A percentile compares a stretch with the other conserved stretches of the same genome.
Evolutionary conservation across 2,329 filamentous ascomycete genomes (phyloP).

Genomic region (Colletotrichum noveboracense): DNA sequence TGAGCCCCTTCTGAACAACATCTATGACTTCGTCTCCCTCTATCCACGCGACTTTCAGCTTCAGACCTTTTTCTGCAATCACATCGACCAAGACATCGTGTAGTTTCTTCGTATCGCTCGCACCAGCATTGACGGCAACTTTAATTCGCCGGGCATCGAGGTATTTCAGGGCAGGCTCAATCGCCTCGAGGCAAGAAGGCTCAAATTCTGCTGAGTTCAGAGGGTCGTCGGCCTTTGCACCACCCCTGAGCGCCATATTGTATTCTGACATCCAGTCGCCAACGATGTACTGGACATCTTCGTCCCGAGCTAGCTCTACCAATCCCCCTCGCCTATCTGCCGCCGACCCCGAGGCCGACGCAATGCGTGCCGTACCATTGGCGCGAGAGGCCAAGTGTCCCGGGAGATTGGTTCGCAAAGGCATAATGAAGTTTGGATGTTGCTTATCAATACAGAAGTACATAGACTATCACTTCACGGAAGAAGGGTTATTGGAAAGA

Average conservation of each 20-base stretch:
- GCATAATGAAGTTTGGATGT: not conserved
- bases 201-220: conserved; percentile 21
- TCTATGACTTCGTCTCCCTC: conserved; percentile 43
- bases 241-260: conserved; percentile 53
- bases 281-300: conserved; percentile 39
- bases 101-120: conserved; percentile 38
- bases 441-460: not conserved
- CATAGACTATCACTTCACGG: not conserved
- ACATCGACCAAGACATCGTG: conserved; percentile 32
- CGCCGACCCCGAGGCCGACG: conserved; percentile 33
- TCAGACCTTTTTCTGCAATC: conserved; percentile 31
- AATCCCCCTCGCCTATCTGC: conserved; percentile 28
- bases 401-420: not conserved
- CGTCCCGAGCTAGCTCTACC: conserved; percentile 26
- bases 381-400: not conserved
- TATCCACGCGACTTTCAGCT: conserved; percentile 40
- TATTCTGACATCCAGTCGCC: conserved; percentile 48
- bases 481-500: not conserved
- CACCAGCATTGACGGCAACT: conserved; percentile 45
- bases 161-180: conserved; percentile 40
- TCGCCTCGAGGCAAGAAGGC: conserved; percentile 48
- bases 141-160: conserved; percentile 39
- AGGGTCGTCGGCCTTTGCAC: conserved; percentile 31
- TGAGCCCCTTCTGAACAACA: conserved; percentile 18
- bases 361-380: conserved; percentile 26